A percentile compares a stretch with the other conserved stretches of the same genome.
These are phyloP conservation scores for Apiospora aurea DNA, from an alignment of 2,329 filamentous ascomycete species.

Conservation along the genomic window DNA sequence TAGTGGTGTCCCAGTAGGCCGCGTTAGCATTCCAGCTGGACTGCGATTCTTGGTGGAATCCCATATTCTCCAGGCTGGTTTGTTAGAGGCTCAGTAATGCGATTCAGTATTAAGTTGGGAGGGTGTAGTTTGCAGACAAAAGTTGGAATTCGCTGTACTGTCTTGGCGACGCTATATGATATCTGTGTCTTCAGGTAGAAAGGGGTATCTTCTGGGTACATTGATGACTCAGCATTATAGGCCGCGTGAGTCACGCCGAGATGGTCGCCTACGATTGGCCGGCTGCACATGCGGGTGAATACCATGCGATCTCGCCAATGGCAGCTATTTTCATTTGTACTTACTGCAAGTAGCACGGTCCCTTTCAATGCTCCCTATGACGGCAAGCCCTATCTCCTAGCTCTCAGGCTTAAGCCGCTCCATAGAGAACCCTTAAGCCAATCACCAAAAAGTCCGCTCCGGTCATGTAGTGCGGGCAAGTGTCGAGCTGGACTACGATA, in stretches of 20 bases:
- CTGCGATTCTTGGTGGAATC: constrained; percentile 34
- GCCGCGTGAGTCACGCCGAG: constrained; percentile 6
- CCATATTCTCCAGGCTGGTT: neutral
- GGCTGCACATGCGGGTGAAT: neutral
- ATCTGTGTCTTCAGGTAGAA: neutral
- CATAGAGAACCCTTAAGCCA: neutral
- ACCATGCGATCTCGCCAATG: neutral
- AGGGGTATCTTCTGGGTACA: neutral
- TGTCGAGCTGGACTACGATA: neutral
- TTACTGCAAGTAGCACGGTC: neutral
- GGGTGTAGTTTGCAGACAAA: neutral
- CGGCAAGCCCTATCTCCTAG: neutral
- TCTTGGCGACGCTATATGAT: neutral
- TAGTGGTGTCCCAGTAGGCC: constrained; percentile 48
- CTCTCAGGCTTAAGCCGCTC: neutral
- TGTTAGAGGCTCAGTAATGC: neutral
- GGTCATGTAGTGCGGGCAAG: neutral
- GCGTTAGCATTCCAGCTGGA: constrained; percentile 51
- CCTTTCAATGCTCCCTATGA: no score
- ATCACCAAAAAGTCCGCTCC: neutral
- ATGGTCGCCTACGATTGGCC: neutral
- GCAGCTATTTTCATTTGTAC: neutral
- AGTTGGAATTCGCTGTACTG: neutral
- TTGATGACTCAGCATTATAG: neutral
- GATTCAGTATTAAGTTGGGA: neutral